Evolutionary conservation across 108 stramenopile genomes (phyloP), one percentile per base, ranked within the genome.

Genomic region (Pseudonitzschia pungens): DNA sequence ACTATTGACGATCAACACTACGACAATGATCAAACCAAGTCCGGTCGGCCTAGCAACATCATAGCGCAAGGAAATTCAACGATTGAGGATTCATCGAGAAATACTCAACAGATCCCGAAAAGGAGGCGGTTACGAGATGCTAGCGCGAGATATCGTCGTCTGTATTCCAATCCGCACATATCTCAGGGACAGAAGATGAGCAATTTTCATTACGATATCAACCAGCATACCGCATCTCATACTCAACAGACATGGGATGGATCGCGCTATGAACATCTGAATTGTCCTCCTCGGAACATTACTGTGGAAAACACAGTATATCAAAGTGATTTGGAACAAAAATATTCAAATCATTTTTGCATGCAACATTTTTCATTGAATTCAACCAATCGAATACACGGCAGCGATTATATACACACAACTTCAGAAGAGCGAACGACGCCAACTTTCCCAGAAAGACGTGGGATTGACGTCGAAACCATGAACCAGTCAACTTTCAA

Each of bases 41-140:
- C 60, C 4, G 32, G 6, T 62, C n/a, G 32, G 36, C 54, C 24
- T 24, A 55, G 54, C 22, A 10, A 55, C 54, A 10, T 55, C 6
- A 26, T 26, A 20, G 54, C 0, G 10, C 9, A 2, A 55, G 24
- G 20, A 55, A 55, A 55, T 24, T 48, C 14, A 2, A 10, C 14
- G 3, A 12, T 1, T 10, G 2, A 18, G 9, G 2, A 18, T 48
- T 2, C 45, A 2, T 18, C 2, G n/a, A 58, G 0, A 10, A 28
- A 58, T 58, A 15, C 5, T 27, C 57, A 28, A 27, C 57, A 8
- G 29, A 58, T 28, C 27, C 57, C 29, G 29, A 8, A 31, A 58
- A 58, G 27, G 0, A 51, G 54, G 32, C 10, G 69, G 54, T 57
- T 70, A 56, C 69, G 69, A 31, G 54, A 70, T 56, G 32, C 69